phyloP scores from a whole-genome alignment of 192 early-diverging fungal species.

The Mortierella hygrophila region DNA sequence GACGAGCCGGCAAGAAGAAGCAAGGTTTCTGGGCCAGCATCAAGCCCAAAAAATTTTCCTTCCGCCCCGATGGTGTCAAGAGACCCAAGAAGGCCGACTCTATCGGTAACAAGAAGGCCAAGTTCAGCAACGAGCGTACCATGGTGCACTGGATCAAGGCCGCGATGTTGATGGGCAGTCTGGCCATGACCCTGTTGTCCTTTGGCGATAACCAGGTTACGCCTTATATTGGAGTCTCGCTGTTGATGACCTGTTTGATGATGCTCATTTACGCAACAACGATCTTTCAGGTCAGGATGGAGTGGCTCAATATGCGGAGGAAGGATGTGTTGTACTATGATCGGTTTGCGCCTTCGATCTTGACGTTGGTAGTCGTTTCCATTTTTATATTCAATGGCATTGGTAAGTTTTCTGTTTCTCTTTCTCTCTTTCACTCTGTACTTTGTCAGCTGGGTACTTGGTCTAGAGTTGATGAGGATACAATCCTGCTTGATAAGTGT shows the following conservation, averaged over 20 bases:
- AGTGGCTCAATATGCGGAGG: conserved; percentile 29
- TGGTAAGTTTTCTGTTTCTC: not conserved
- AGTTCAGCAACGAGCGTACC: conserved; percentile 33
- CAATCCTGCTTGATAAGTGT: not conserved
- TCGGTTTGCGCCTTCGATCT: conserved; percentile 9
- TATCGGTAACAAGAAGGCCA: conserved; percentile 31
- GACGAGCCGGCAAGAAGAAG: not conserved
- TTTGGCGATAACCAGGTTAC: conserved; percentile 30
- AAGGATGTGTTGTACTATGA: conserved; percentile 31
- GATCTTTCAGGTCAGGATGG: conserved; percentile 34
- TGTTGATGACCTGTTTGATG: conserved; percentile 23
- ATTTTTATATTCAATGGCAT: conserved; percentile 3
- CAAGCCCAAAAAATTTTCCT: conserved; percentile 8
- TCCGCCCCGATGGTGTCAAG: conserved; percentile 13
- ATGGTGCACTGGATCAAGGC: conserved; percentile 40
- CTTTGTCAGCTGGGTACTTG: not conserved
- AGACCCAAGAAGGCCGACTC: conserved; percentile 13
- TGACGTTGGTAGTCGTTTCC: not conserved
- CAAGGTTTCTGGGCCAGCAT: conserved; percentile 12
- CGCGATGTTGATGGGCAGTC: conserved; percentile 20
- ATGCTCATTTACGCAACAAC: conserved; percentile 24
- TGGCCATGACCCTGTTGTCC: conserved; percentile 28
- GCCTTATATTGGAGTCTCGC: conserved; percentile 9
- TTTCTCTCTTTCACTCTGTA: not conserved
- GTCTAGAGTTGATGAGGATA: not conserved